Evolutionary conservation across 106 monocot genomes (phyloP), one percentile per base, ranked within the genome.

Genomic region (Narthecium ossifragum): DNA sequence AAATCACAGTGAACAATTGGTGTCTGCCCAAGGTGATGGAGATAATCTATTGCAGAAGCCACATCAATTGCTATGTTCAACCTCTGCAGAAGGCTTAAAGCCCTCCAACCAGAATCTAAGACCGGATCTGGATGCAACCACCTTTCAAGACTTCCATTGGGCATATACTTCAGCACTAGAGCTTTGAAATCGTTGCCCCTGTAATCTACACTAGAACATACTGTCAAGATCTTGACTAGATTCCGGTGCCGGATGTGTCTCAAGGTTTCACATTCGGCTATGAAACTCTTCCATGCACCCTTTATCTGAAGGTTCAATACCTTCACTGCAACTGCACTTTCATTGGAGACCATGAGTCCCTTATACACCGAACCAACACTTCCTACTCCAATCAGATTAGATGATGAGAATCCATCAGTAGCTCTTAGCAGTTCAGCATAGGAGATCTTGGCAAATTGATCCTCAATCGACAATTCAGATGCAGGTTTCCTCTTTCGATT

Each of bases 271-370:
- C 80, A 80, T 57, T 80, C 80, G 2, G 75, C 60, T 31, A 67
- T n/a, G 41, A 81, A 81, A 47, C 67, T 76, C 48, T 54, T 61
- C 0, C 58, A 72, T 20, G 76, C 81, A 37, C 80, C 80, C 28
- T n/a, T 20, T 31, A 25, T 8, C 24, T 71, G 8, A 20, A 80
- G 80, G 26, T 75, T 53, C 6, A 80, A 67, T 3, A 80, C 71
- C 45, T 75, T 80, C 13, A 80, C 61, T 3, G 75, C 80, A 7
- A 75, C 51, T 24, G 11, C 46, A 0, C 8, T 24, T 48, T 32
- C 26, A 13, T 29, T 40, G 10, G 11, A 4, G 17, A 31, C 53
- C 11, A 59, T 26, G 1, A 8, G 53, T 27, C 65, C 75, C 55
- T 56, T 67, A 23, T 75, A 81, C 0, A 81, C 80, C 21, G 65